Base-by-base conservation (phyloP, 805 yeast species). In the Saccharomyces kudriavzevii region DNA sequence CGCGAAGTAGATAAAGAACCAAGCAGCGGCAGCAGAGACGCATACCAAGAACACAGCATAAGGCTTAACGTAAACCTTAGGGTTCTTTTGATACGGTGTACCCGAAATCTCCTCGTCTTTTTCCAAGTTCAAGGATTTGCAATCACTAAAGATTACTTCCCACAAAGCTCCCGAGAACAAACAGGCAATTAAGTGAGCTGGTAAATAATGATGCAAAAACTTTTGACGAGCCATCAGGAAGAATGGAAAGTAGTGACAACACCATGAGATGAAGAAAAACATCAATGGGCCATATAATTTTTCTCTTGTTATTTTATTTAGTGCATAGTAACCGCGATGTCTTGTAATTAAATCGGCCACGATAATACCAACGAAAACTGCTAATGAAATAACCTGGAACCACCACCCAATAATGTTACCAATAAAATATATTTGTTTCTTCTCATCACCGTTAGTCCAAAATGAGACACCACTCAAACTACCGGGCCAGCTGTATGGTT, bases 381-480 rank as follows among this genome's bases (percentile, higher is more conserved):
- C 76, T 54, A 91, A 70, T 57, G 84, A 77, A 22, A 80, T 70
- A 29, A 83, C 82, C 70, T 89, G 87, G 53, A 87, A 64, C 92
- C 96, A 88, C 87, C 92, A 91, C 8, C 97, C 98, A 59, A 89
- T 74, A 53, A 87, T 76, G 73, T 94, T 94, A 57, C 98, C 99
- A 53, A 87, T 77, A 71, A 92, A 88, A 73, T 84, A 94, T 51
- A 94, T 90, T 72, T 94, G 99, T 62, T 77, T 75, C 57, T 77
- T 79, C 6, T 78, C 83, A 51, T 77, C 75, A 48, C 72, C 73
- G 56, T 87, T 83, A 47, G 95, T 91, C 97, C 98, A 94, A 77
- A 92, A 94, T 1, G 97, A 89, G 43, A 94, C 97, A 61, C 99
- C 99, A 14, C 88, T 81, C 52, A 85, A 70, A 52, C 94, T 80